phyloP scores from a whole-genome alignment of 2,329 filamentous ascomycete genomes.

The Karstenula rhodostoma region DNA sequence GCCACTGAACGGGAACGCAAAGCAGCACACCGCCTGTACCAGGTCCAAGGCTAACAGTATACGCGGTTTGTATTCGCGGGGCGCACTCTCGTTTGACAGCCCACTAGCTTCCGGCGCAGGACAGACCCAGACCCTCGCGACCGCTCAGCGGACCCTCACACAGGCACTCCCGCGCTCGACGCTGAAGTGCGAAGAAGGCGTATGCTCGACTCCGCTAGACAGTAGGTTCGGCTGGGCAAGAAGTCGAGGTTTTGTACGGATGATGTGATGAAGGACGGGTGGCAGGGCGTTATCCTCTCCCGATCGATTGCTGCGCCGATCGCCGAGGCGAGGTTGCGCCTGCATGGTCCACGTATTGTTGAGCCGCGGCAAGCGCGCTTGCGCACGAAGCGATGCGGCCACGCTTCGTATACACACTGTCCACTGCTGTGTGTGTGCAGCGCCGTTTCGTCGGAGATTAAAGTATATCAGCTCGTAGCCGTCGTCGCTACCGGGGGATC shows the following conservation, averaged over 20 bases:
- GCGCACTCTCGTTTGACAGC: too few species aligned
- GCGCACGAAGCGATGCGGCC: background rate
- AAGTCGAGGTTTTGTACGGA: background rate
- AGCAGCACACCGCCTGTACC: background rate
- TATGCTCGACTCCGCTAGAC: background rate
- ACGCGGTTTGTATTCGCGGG: too few species aligned
- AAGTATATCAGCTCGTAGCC: background rate
- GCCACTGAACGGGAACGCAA: background rate
- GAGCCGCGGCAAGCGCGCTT: background rate
- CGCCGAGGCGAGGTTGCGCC: background rate
- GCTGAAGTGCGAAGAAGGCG: background rate
- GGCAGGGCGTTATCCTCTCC: background rate
- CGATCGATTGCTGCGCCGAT: background rate
- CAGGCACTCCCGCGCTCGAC: background rate
- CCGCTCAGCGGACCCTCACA: too few species aligned
- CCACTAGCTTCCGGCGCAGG: too few species aligned
- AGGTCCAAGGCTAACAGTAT: background rate
- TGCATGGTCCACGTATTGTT: background rate
- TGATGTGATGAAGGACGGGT: background rate
- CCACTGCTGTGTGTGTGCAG: background rate
- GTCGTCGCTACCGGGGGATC: background rate
- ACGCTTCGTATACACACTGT: background rate
- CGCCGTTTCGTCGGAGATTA: background rate
- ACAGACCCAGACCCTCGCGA: too few species aligned
- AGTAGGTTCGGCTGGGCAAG: background rate